phyloP scores from a whole-genome alignment of 2,329 filamentous ascomycete species.

The Dactylellina parvicollis region DNA sequence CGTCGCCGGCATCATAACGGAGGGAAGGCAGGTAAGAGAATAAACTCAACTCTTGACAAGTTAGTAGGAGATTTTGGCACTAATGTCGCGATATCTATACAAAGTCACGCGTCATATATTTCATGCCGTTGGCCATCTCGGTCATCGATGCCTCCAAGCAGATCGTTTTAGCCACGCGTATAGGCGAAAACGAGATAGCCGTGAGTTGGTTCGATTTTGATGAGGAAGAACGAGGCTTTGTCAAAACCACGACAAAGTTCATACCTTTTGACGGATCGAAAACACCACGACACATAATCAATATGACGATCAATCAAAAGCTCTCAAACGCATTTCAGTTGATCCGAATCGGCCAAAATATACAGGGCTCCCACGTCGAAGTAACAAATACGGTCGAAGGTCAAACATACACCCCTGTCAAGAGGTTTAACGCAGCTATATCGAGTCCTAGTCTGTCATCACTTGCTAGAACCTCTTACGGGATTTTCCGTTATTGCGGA shows the following conservation, averaged over 20 bases:
- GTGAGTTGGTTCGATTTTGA: constrained; percentile 11
- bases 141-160: neutral
- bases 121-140: neutral
- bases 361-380: too few species aligned
- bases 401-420: too few species aligned
- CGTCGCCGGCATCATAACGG: neutral
- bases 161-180: neutral
- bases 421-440: too few species aligned
- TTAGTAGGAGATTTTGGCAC: neutral
- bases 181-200: neutral
- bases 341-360: too few species aligned
- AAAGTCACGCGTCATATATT: neutral
- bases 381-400: too few species aligned
- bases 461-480: neutral
- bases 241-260: neutral
- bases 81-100: neutral
- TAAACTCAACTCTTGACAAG: neutral
- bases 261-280: neutral
- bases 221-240: neutral
- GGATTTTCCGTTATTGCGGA: constrained; percentile 5
- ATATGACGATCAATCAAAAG: too few species aligned
- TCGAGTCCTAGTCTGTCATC: neutral
- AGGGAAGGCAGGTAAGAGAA: neutral
- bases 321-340: too few species aligned
- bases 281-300: too few species aligned